phyloP scores from a whole-genome alignment of 2,329 filamentous ascomycete genomes.

The Colletotrichum plurivorum region DNA sequence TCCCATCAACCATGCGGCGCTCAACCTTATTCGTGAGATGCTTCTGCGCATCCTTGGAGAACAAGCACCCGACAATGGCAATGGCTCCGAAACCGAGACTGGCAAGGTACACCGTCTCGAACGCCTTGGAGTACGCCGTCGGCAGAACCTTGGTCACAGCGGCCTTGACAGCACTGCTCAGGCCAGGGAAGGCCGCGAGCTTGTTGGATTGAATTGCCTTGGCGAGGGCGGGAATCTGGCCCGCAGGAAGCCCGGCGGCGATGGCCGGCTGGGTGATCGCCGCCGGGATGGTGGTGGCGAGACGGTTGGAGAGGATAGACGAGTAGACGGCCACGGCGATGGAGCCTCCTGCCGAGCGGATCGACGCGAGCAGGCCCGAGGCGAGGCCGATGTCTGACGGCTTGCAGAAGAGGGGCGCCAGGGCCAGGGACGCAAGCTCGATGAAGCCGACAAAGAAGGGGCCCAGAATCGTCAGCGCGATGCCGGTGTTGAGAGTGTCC shows the following conservation, averaged over 20 bases:
- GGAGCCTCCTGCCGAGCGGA: constrained; percentile 54
- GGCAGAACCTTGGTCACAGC: constrained; percentile 50
- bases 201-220: constrained; percentile 47
- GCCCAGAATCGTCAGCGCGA: constrained; percentile 53
- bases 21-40: constrained; percentile 53
- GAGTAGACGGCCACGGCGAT: constrained; percentile 57
- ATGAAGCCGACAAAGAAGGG: constrained; percentile 55
- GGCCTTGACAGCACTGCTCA: constrained; percentile 49
- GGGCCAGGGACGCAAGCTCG: constrained; percentile 51
- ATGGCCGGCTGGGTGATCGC: constrained; percentile 50
- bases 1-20: constrained; percentile 48
- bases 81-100: constrained; percentile 55
- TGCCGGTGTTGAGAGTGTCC: constrained; percentile 47
- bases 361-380: constrained; percentile 55
- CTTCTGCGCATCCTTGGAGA: constrained; percentile 52
- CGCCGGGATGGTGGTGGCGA: constrained; percentile 51
- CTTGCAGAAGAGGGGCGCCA: constrained; percentile 54
- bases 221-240: constrained; percentile 50
- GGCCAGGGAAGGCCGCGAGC: constrained; percentile 52
- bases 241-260: constrained; percentile 52
- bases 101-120: constrained; percentile 56
- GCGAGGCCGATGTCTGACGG: constrained; percentile 57
- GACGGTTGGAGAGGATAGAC: constrained; percentile 55
- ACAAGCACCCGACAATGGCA: constrained; percentile 52
- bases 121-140: constrained; percentile 54